Evolutionary conservation across 2,329 filamentous ascomycete species (phyloP), one percentile per base, ranked within the genome.

Genomic region (Aspergillus novofumigatus): DNA sequence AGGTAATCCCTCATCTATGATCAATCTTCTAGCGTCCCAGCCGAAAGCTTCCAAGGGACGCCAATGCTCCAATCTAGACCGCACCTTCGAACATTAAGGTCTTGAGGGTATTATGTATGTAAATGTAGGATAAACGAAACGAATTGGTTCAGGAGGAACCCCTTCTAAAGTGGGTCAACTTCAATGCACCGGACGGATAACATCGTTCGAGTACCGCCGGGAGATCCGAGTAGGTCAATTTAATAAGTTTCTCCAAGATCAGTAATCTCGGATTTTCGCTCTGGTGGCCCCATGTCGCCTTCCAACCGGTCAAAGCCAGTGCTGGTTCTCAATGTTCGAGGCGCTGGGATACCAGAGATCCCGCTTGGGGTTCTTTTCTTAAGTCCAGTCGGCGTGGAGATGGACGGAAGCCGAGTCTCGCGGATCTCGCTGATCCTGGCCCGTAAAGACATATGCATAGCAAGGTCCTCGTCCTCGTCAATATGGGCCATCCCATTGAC

Each of bases 181-280:
- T 62, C 57, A 44, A 59, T 56, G 53, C 60, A 56, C 55, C 56
- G 56, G 28, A 63, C 59, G 58, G 59, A 52, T 51, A 62, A 62
- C 58, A 59, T 63, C 62, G 56, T 65, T 52, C 64, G 51, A 25
- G 29, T 45, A 28, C 25, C 25, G 25, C 25, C 25, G 25, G 25
- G 5, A 26, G 25, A 26, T 65, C 53, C 64, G 51, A 28, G 42
- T 45, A 28, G 53, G 51, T 21, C 44, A 50, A 53, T 52, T 72
- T 74, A 85, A 69, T 80, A 85, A n/a, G 81, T 83, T 71, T 85
- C 82, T 45, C 83, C 83, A 49, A 83, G 73, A 56, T 81, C 80
- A 69, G 75, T 81, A 66, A 81, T 72, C 64, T 80, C 80, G 61
- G 81, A 73, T 54, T 78, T 77, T 57, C 77, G 69, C 53, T 75